Evolutionary conservation across 2,329 filamentous ascomycete genomes (phyloP).

Genomic region (Apiospora rasikravindrae): DNA sequence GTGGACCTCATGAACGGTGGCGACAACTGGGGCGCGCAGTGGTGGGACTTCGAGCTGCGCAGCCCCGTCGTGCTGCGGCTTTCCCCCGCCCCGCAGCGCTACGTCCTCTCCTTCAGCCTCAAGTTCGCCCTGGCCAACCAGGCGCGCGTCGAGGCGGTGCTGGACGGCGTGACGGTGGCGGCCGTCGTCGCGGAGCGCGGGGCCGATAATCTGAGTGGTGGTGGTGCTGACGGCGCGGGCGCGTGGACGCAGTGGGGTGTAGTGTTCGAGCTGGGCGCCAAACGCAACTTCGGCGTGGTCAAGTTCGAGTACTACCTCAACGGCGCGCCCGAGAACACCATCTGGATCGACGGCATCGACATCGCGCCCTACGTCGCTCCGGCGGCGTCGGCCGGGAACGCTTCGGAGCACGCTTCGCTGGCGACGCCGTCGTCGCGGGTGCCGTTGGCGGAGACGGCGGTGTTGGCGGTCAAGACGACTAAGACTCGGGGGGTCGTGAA

Average conservation of each 20-base stretch:
- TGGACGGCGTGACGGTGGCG: conserved; percentile 12
- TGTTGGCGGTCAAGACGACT: neutral
- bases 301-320: conserved; percentile 17
- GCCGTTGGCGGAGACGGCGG: conserved; percentile 13
- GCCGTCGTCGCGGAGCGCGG: conserved; percentile 17
- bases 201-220: neutral
- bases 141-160: neutral
- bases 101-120: neutral
- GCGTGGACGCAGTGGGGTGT: conserved; percentile 15
- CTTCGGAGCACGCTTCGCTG: neutral
- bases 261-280: neutral
- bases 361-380: conserved; percentile 10
- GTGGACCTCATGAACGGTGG: neutral
- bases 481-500: neutral
- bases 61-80: neutral
- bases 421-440: neutral
- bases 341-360: conserved; percentile 22
- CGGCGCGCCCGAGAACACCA: conserved; percentile 19
- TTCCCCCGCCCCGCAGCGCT: neutral
- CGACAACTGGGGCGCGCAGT: conserved; percentile 10
- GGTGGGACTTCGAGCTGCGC: conserved; percentile 9
- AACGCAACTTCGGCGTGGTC: conserved; percentile 6
- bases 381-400: neutral
- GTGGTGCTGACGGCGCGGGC: neutral
- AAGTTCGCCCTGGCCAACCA: conserved; percentile 6